Percentiles rank a stretch among this genome's conserved stretches.
Evolutionary conservation across 768 basidiomycete genomes (phyloP).

Genomic region (Gymnopilus junonius): DNA sequence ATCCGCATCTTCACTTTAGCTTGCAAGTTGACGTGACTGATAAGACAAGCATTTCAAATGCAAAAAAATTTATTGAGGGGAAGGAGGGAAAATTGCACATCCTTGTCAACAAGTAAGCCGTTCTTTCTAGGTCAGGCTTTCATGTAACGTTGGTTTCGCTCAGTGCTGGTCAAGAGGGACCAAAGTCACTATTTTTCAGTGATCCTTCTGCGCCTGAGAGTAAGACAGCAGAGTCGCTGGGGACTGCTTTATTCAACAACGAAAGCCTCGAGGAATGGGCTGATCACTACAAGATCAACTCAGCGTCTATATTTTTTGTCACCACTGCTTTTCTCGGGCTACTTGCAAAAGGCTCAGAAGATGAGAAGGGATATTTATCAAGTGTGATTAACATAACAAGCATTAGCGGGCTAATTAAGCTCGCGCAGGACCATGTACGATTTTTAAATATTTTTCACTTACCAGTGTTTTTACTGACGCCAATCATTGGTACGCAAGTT

Average conservation of each 20-base stretch:
- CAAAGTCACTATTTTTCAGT: constrained; percentile 59
- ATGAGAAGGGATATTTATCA: constrained; percentile 59
- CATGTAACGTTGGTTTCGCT: not conserved
- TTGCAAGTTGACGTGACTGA: constrained; percentile 74
- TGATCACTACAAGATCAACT: constrained; percentile 66
- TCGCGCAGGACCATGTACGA: constrained; percentile 80
- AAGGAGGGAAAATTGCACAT: constrained; percentile 76
- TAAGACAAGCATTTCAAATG: constrained; percentile 65
- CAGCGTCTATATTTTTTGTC: constrained; percentile 78
- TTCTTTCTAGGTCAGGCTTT: not conserved
- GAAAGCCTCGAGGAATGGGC: constrained; percentile 69
- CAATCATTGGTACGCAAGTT: constrained; percentile 50
- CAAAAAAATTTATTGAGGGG: constrained; percentile 55
- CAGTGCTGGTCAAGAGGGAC: constrained; percentile 80
- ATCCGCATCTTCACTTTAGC: constrained; percentile 34
- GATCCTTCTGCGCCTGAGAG: constrained; percentile 59
- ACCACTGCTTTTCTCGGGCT: constrained; percentile 79
- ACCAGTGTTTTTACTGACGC: not conserved
- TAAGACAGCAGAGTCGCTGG: constrained; percentile 66
- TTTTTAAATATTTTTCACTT: not conserved
- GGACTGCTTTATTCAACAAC: constrained; percentile 71
- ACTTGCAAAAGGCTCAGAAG: constrained; percentile 72
- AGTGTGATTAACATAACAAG: constrained; percentile 79
- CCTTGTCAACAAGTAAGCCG: constrained; percentile 78
- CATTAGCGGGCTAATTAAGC: constrained; percentile 71